Conservation (phyloP, 192 early-diverging fungal genomes). For the Lunasporangiospora selenospora region DNA sequence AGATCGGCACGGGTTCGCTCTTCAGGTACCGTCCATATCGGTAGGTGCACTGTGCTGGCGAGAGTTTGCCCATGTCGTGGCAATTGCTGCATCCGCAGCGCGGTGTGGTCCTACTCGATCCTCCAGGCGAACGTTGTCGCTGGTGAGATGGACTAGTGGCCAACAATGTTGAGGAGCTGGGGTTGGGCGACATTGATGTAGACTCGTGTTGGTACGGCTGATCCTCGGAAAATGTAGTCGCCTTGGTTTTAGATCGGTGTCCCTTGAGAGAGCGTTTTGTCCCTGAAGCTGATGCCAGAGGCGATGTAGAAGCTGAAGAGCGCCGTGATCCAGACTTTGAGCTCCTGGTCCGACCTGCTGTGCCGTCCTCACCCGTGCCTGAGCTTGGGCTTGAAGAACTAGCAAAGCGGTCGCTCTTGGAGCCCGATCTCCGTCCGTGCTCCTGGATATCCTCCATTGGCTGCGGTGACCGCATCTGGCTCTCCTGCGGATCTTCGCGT, state of each 20-base stretch:
- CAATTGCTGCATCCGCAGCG: slow-evolving; percentile 14
- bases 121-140: slow-evolving; percentile 2
- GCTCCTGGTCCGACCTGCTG: too few relatives aligned
- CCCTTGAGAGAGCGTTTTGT: neutral
- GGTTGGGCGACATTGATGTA: neutral
- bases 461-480: too few relatives aligned
- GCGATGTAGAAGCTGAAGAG: too few relatives aligned
- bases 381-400: too few relatives aligned
- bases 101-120: slow-evolving; percentile 9
- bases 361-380: too few relatives aligned
- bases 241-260: neutral
- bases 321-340: too few relatives aligned
- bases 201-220: neutral
- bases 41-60: slow-evolving; percentile 17
- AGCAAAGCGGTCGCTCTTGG: too few relatives aligned
- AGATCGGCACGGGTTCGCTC: slow-evolving; percentile 29
- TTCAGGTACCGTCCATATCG: slow-evolving; percentile 37
- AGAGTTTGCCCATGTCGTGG: slow-evolving; percentile 10
- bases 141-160: slow-evolving; percentile 7
- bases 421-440: too few relatives aligned
- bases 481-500: too few relatives aligned
- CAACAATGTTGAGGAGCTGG: neutral
- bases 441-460: too few relatives aligned
- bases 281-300: too few relatives aligned
- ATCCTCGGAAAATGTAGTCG: neutral